Percentiles rank a stretch among this genome's conserved stretches.
Conservation (phyloP, 495 filamentous ascomycete species). For the Daldinia grandis region DNA sequence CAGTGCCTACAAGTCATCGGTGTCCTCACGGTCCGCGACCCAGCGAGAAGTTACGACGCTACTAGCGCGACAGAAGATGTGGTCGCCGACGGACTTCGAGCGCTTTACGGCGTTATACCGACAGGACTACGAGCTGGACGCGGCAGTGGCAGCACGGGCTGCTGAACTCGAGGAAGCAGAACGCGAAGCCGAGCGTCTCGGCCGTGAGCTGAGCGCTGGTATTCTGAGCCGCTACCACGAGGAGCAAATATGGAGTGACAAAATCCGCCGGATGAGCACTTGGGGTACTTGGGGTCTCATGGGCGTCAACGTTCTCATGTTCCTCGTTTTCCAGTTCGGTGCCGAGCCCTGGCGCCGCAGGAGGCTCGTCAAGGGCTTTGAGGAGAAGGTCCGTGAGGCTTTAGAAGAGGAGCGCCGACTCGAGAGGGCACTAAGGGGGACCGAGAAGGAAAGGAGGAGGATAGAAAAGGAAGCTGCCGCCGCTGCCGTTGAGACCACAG, state of each 20-base stretch:
- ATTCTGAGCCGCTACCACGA: conserved; percentile 95
- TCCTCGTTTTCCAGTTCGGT: conserved; percentile 88
- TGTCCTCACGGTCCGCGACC: conserved; percentile 78
- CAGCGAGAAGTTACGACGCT: conserved; percentile 96
- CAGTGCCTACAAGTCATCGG: conserved; percentile 77
- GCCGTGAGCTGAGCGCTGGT: conserved; percentile 73
- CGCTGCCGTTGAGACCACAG: conserved; percentile 23
- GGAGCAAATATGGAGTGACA: conserved; percentile 99
- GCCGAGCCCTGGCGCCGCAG: conserved; percentile 91
- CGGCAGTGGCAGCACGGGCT: conserved; percentile 78
- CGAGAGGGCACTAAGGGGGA: conserved; percentile 36
- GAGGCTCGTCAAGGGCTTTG: conserved; percentile 81
- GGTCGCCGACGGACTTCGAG: conserved; percentile 87
- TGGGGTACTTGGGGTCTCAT: conserved; percentile 99
- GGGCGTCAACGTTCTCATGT: conserved; percentile 92
- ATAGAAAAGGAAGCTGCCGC: conserved; percentile 16
- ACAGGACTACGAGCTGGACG: conserved; percentile 91
- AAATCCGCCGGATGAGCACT: conserved; percentile 92
- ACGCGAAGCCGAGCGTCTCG: conserved; percentile 76
- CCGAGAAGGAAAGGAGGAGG: conserved; percentile 26
- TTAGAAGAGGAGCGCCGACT: conserved; percentile 70
- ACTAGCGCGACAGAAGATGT: conserved; percentile 91
- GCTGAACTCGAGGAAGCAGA: conserved; percentile 77
- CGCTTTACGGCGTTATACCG: conserved; percentile 94
- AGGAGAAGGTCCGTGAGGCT: conserved; percentile 64